Evolutionary conservation across 1,139 yeast species (phyloP), one percentile per base, ranked within the genome.

Genomic region (Sugiyamaella castrensis): DNA sequence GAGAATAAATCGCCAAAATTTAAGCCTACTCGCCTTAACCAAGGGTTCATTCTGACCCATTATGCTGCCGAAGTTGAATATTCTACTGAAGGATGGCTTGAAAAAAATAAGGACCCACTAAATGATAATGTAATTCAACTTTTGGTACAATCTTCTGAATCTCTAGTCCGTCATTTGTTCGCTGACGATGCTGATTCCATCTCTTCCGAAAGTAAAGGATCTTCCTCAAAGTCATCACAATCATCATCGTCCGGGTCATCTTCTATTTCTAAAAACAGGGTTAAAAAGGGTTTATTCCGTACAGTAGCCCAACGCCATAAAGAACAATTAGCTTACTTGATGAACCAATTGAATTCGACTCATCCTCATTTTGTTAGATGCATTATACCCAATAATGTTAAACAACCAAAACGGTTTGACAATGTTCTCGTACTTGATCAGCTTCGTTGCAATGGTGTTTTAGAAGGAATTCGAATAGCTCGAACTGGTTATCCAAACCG

Each of bases 321-420:
- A 61, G 95, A 87, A 57, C 98, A 94, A 66, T 75, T 92, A 43
- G 70, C 71, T 19, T 76, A 79, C 35, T 73, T 94, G 43, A 81
- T 94, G 83, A 75, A 74, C 8, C 94, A 88, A 57, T 72, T 94
- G 35, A 76, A 81, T 11, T 72, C 81, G 13, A 92, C 98, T 0
- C 94, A 87, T 61, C 98, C 99, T 1, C 98, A 92, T 66, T 94
- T 94, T 65, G 97, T 94, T 28, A 79, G 99, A 60, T 94, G 99
- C 67, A 94, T 94, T 48, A 73, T 94, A 43, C 99, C 99, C 8
- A 94, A 94, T 62, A 80, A 81, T 55, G 73, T 77, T 34, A 91
- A 92, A 64, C 75, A 74, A 51, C 82, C 97, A 0, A 79, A 78
- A 41, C 72, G 75, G 43, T 85, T 92, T 61, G 91, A 89, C 60